Base-by-base conservation (phyloP, 1,284 basidiomycete species). In the Sanghuangporus baumii region DNA sequence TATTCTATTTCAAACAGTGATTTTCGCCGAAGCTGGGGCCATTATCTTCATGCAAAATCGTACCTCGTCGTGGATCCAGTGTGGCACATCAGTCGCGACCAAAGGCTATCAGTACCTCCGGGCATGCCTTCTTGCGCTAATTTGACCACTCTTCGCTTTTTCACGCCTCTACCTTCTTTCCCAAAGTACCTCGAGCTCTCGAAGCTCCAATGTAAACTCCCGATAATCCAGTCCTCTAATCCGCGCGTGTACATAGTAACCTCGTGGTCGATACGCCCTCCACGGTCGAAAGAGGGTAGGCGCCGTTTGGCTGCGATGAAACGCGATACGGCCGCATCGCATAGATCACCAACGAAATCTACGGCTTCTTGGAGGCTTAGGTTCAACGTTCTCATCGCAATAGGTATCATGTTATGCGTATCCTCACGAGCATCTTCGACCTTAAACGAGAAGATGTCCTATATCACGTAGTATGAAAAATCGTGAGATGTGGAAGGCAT, bases 381-480 rank as follows among this genome's bases (percentile, higher is more conserved):
- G 12, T 66, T 66, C 55, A 71, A 23, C 55, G 59, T 68, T 60
- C 52, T 61, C 71, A 72, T 74, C 54, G 71, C 58, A 38, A 74
- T 68, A 23, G 64, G 64, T 47, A 74, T 67, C 70, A 73, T 71
- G 60, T 73, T 72, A 63, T 71, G 71, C 6, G 68, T 67, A 59
- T 70, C 69, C 46, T 68, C 66, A 8, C 63, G 62, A 6, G 69
- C 67, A 61, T 79, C 79, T 64, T 79, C 75, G 26, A 71, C 70
- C 61, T 79, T 80, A 71, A 77, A 83, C 6, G 81, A 74, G 16
- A 79, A 76, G 14, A 83, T 74, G 64, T 85, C 82, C 82, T 84
- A 64, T n/a, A 46, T 56, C 16, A 64, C 54, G 26, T 65, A 62
- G 61, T 66, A 54, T n/a, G 40, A 38, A 9, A 16, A n/a, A 2